Evolutionary conservation across 1,139 yeast species (phyloP).

Genomic region (Saccharomyces pastorianus): DNA sequence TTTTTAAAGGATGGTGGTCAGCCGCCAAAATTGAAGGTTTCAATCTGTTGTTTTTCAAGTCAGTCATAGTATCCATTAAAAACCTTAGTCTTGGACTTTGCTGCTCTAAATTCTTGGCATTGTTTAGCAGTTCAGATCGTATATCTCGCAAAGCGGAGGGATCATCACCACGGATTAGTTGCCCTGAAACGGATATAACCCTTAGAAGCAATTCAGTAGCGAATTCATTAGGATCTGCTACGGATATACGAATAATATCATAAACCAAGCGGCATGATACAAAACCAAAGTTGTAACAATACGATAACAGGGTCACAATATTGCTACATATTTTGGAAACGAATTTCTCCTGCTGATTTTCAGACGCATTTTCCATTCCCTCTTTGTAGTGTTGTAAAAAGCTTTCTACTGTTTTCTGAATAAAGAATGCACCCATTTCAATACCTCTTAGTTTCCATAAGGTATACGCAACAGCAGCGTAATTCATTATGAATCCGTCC

Average conservation of each 20-base stretch:
- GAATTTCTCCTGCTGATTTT: slow-evolving; percentile 15
- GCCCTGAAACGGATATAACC: slow-evolving; percentile 68
- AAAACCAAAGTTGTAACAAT: slow-evolving; percentile 69
- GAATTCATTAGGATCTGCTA: slow-evolving; percentile 52
- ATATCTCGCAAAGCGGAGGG: slow-evolving; percentile 80
- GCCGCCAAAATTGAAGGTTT: slow-evolving; percentile 35
- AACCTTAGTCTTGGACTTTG: slow-evolving; percentile 65
- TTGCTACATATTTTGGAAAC: slow-evolving; percentile 54
- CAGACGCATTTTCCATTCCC: slow-evolving; percentile 23
- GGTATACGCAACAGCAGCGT: slow-evolving; percentile 71
- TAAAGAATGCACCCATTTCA: slow-evolving; percentile 82
- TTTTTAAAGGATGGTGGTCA: slow-evolving; percentile 44
- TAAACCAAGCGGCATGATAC: slow-evolving; percentile 67
- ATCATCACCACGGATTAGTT: slow-evolving; percentile 82
- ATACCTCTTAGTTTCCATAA: slow-evolving; percentile 73
- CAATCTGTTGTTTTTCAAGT: slow-evolving; percentile 77
- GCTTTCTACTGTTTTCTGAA: slow-evolving; percentile 69
- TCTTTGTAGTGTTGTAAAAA: slow-evolving; percentile 38
- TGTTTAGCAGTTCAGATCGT: slow-evolving; percentile 47
- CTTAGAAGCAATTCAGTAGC: slow-evolving; percentile 73
- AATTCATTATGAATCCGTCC: slow-evolving; percentile 72
- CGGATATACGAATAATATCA: slow-evolving; percentile 57
- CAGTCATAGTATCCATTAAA: slow-evolving; percentile 74
- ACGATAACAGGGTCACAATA: slow-evolving; percentile 63
- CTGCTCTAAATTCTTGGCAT: slow-evolving; percentile 35